Percentiles rank a stretch among this genome's conserved stretches.
These are phyloP conservation scores for Geotrichum fermentans DNA, from an alignment of 1,139 yeast genomes.

Conservation along the genomic window DNA sequence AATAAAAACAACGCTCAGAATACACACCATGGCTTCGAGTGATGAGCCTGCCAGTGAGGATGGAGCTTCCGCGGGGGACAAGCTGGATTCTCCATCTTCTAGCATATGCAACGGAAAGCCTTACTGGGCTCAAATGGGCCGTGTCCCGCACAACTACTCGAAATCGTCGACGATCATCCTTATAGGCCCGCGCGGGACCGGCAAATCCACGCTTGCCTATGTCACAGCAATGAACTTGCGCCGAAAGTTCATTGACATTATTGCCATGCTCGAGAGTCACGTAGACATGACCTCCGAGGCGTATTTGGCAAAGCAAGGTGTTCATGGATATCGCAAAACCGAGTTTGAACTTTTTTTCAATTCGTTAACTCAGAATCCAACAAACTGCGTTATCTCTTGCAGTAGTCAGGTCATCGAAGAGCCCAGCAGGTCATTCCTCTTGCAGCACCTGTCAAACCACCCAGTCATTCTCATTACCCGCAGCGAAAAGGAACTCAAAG, in stretches of 20 bases:
- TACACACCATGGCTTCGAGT: background rate
- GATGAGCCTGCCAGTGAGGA: background rate
- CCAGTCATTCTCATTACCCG: conserved; percentile 25
- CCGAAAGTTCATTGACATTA: conserved; percentile 22
- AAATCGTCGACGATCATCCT: conserved; percentile 20
- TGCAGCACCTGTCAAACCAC: conserved; percentile 12
- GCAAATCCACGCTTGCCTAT: conserved; percentile 25
- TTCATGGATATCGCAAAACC: conserved; percentile 10
- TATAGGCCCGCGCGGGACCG: conserved; percentile 23
- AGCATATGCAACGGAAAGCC: background rate
- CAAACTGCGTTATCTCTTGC: conserved; percentile 22
- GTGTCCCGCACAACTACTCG: background rate
- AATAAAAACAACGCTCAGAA: too few species aligned
- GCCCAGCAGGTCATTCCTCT: conserved; percentile 17
- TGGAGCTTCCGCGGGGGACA: background rate
- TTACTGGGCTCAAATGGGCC: background rate
- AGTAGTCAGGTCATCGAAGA: conserved; percentile 19
- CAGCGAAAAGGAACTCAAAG: conserved; percentile 21
- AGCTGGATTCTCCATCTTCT: background rate
- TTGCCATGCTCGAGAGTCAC: conserved; percentile 21
- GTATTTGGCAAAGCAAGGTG: conserved; percentile 17
- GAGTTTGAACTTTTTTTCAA: conserved; percentile 21
- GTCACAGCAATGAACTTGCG: conserved; percentile 23
- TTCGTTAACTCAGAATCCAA: conserved; percentile 18
- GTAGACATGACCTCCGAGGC: conserved; percentile 20